Evolutionary conservation across 495 filamentous ascomycete genomes (phyloP).

Genomic region (Trichocladium uniseriatum): DNA sequence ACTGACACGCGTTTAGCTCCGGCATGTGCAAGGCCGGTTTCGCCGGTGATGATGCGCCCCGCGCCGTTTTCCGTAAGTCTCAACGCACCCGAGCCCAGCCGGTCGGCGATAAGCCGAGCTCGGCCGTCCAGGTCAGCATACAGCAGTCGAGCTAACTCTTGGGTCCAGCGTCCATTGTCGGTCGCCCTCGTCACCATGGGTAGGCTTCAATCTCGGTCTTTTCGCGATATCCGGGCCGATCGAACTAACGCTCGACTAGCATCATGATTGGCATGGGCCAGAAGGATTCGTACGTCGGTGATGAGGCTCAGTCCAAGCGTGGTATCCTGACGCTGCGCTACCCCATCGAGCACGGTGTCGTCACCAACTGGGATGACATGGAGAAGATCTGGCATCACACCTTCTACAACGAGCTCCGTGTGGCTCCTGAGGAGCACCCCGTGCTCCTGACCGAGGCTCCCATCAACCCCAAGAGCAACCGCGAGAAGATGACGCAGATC

Average conservation of each 20-base stretch:
- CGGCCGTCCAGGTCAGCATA: not conserved
- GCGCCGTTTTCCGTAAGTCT: conserved; percentile 99
- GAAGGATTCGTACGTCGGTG: conserved; percentile 99
- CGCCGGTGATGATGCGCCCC: conserved; percentile 99
- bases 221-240: not conserved
- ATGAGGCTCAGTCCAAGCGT: conserved; percentile 99
- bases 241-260: conserved; percentile 42
- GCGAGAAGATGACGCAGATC: conserved; percentile 99
- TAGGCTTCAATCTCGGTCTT: conserved; percentile 44
- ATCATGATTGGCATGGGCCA: conserved; percentile 99
- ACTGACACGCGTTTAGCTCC: conserved; percentile 66
- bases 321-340: conserved; percentile 99
- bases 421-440: conserved; percentile 99
- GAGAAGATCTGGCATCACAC: conserved; percentile 99
- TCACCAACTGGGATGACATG: conserved; percentile 99
- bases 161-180: conserved; percentile 86
- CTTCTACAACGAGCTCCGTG: conserved; percentile 99
- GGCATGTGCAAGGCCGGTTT: conserved; percentile 99
- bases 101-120: conserved; percentile 6
- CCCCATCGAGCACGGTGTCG: conserved; percentile 99
- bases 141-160: conserved; percentile 13
- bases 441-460: conserved; percentile 98
- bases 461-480: conserved; percentile 99
- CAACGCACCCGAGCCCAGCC: conserved; percentile 9
- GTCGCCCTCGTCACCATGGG: conserved; percentile 99